Conservation (phyloP, 345 rosid species). For the Triadica sebifera region DNA sequence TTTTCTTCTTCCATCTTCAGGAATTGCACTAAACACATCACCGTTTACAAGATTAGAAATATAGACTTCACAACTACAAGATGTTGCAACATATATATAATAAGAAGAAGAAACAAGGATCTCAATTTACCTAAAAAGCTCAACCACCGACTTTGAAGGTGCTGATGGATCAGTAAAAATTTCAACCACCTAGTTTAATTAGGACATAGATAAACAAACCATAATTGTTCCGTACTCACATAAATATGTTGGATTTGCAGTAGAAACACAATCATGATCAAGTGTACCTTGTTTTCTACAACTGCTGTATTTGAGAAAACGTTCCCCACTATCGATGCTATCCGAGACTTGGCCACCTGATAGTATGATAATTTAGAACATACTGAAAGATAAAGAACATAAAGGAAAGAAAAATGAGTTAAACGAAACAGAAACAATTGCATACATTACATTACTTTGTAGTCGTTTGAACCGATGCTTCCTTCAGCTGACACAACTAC, state of each 20-base stretch:
- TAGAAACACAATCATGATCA: background rate
- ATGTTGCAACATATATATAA: too few species aligned
- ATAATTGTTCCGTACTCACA: background rate
- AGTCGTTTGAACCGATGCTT: conserved; percentile 50
- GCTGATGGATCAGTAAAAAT: conserved; percentile 77
- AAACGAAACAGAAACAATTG: conserved; percentile 39
- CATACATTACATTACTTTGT: conserved; percentile 99
- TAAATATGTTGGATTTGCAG: background rate
- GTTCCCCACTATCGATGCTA: conserved; percentile 82
- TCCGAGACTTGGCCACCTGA: conserved; percentile 73
- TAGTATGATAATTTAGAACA: conserved; percentile 8
- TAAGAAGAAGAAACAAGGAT: background rate
- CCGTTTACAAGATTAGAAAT: background rate
- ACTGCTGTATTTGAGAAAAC: conserved; percentile 81
- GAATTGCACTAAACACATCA: conserved; percentile 55
- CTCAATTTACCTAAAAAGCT: conserved; percentile 72
- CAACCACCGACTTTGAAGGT: conserved; percentile 52
- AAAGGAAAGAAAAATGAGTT: background rate
- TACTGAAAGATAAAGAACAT: background rate
- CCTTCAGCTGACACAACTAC: conserved; percentile 79
- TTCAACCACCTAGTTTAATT: conserved; percentile 62
- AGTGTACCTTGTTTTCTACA: conserved; percentile 83
- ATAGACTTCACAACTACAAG: background rate
- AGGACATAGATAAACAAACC: background rate
- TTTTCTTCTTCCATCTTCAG: conserved; percentile 85